Evolutionary conservation across 1,284 basidiomycete species (phyloP).

Genomic region (Apiotrichum gracile): DNA sequence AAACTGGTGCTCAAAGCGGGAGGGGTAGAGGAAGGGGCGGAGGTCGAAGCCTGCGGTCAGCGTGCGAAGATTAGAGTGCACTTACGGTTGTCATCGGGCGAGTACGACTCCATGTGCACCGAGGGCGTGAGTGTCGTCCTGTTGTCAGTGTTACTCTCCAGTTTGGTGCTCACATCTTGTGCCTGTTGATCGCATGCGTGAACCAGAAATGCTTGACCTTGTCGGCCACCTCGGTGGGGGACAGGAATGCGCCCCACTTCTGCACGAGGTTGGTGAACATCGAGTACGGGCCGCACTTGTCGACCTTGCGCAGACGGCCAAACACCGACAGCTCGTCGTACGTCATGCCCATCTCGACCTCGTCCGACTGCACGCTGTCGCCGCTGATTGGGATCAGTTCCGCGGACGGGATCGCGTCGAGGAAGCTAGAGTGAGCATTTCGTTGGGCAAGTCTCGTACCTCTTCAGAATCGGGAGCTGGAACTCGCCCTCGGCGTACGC

Average conservation of each 20-base stretch:
- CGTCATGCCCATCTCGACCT: constrained; percentile 99
- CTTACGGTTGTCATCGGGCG: constrained; percentile 10
- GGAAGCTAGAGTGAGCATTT: constrained; percentile 57
- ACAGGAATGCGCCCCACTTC: constrained; percentile 74
- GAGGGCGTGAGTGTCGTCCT: constrained; percentile 87
- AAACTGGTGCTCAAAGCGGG: constrained; percentile 94
- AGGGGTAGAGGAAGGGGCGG: constrained; percentile 91
- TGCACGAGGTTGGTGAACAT: constrained; percentile 91
- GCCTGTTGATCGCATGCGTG: constrained; percentile 90
- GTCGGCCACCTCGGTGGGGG: constrained; percentile 80
- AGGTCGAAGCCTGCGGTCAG: constrained; percentile 72
- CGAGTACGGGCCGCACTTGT: constrained; percentile 94
- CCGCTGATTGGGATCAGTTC: constrained; percentile 92
- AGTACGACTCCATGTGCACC: constrained; percentile 76
- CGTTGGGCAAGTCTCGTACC: constrained; percentile 50
- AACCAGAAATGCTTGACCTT: constrained; percentile 99
- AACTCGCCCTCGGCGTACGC: constrained; percentile 73
- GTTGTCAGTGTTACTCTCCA: not conserved
- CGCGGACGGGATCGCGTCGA: constrained; percentile 87
- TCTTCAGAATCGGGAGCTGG: constrained; percentile 72
- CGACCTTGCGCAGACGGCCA: constrained; percentile 87
- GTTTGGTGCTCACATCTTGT: constrained; percentile 69
- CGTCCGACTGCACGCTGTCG: constrained; percentile 90
- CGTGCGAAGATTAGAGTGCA: too few species aligned
- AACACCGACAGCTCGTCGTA: constrained; percentile 95